Conservation (phyloP, 2,329 filamentous ascomycete species). For the Pseudonectria buxi region DNA sequence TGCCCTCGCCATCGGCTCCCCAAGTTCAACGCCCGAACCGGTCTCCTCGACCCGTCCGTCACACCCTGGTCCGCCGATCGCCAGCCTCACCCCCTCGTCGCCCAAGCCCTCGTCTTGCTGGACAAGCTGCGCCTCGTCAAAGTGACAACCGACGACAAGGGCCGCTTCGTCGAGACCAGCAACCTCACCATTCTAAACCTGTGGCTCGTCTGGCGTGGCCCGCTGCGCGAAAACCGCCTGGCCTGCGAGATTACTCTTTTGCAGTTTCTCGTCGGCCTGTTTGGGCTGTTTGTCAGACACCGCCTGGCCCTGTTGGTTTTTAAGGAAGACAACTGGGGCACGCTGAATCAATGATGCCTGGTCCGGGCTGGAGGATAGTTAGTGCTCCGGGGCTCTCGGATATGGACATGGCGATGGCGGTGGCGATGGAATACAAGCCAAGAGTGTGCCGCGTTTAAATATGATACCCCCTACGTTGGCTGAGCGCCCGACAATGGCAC, state of each 20-base stretch:
- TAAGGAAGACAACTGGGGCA: slow-evolving; percentile 72
- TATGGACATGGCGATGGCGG: too few species aligned
- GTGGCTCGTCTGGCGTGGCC: slow-evolving; percentile 93
- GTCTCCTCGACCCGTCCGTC: slow-evolving; percentile 78
- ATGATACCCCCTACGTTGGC: too few species aligned
- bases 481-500: too few species aligned
- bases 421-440: too few species aligned
- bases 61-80: slow-evolving; percentile 64
- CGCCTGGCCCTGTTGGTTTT: slow-evolving; percentile 82
- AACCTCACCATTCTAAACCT: slow-evolving; percentile 94
- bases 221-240: slow-evolving; percentile 78
- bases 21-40: slow-evolving; percentile 77
- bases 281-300: slow-evolving; percentile 81
- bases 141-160: slow-evolving; percentile 59
- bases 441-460: background rate
- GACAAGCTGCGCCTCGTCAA: slow-evolving; percentile 61
- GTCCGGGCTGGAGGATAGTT: too few species aligned
- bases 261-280: slow-evolving; percentile 68
- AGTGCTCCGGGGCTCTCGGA: too few species aligned
- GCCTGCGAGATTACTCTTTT: slow-evolving; percentile 73
- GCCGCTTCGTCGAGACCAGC: slow-evolving; percentile 68
- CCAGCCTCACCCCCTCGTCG: slow-evolving; percentile 62
- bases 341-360: slow-evolving; percentile 19
- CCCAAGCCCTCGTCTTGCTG: slow-evolving; percentile 59
- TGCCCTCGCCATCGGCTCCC: slow-evolving; percentile 91